Conservation (phyloP, 2,329 filamentous ascomycete genomes). For the Penicillium concentricum region DNA sequence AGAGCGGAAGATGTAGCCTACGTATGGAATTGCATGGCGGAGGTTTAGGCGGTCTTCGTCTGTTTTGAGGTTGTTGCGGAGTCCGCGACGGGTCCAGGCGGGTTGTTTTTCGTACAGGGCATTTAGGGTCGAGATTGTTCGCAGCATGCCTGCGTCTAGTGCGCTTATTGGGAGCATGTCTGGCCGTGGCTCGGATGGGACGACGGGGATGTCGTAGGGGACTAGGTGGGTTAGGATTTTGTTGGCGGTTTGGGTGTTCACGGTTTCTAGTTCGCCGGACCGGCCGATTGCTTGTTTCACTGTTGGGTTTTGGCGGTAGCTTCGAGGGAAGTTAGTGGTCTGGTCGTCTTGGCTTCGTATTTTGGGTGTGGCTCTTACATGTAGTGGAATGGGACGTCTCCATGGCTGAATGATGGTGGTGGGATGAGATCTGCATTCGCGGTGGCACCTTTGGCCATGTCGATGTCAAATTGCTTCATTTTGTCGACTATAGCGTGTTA, state of each 20-base stretch:
- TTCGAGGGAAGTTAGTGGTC: conserved; percentile 34
- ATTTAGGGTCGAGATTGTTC: conserved; percentile 64
- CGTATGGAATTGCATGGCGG: conserved; percentile 75
- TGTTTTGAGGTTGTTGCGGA: conserved; percentile 67
- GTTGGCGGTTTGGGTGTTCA: conserved; percentile 57
- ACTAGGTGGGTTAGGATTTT: conserved; percentile 61
- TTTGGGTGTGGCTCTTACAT: conserved; percentile 33
- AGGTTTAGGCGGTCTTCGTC: conserved; percentile 56
- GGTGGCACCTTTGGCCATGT: conserved; percentile 59
- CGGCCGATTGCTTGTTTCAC: conserved; percentile 63
- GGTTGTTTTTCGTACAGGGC: conserved; percentile 70
- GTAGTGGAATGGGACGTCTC: conserved; percentile 69
- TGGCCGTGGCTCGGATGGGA: conserved; percentile 61
- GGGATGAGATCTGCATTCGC: conserved; percentile 71
- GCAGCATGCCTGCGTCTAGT: conserved; percentile 59
- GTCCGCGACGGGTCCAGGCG: conserved; percentile 80
- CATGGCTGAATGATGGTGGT: conserved; percentile 74
- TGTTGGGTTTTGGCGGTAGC: conserved; percentile 82
- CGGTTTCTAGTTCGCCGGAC: conserved; percentile 58
- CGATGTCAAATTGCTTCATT: conserved; percentile 66
- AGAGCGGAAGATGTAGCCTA: conserved; percentile 87
- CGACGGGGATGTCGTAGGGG: conserved; percentile 60
- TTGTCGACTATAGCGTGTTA: conserved; percentile 47
- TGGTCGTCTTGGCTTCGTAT: background rate
- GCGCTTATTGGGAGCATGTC: conserved; percentile 52